Percentiles rank a stretch among this genome's conserved stretches.
These are phyloP conservation scores for Phytophthora podocarpi DNA, from an alignment of 352 stramenopile species.

Conservation along the genomic window DNA sequence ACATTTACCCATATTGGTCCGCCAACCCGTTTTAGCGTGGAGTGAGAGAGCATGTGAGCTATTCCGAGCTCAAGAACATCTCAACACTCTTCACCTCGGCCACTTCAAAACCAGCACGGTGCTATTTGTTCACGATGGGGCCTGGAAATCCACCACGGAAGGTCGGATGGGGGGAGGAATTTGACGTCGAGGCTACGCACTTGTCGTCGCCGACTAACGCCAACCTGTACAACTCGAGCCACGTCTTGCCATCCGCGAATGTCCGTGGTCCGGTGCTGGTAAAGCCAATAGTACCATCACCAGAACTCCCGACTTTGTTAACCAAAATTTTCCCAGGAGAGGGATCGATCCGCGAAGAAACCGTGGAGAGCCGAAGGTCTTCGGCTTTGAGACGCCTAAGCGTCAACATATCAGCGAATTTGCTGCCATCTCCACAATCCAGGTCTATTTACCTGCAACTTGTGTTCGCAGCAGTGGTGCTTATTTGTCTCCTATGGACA, in stretches of 20 bases:
- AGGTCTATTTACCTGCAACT: conserved; percentile 10
- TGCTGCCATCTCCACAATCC: conserved; percentile 1
- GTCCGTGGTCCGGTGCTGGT: conserved; percentile 5
- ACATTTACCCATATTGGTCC: too few species aligned
- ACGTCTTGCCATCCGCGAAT: neutral
- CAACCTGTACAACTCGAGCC: neutral
- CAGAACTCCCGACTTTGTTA: conserved; percentile 1
- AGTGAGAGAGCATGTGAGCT: too few species aligned
- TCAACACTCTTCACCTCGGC: too few species aligned
- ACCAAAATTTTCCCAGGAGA: conserved; percentile 7
- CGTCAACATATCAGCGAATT: neutral
- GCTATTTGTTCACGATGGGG: too few species aligned
- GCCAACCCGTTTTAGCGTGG: too few species aligned
- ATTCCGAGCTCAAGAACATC: too few species aligned
- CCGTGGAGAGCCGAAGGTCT: neutral
- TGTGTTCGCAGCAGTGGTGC: conserved; percentile 16
- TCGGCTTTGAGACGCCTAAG: conserved; percentile 8
- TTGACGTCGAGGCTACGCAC: neutral
- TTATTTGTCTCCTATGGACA: conserved; percentile 29
- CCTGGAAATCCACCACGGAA: conserved; percentile 4
- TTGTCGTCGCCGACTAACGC: conserved; percentile 2
- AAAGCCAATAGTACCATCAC: neutral
- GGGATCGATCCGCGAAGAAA: neutral
- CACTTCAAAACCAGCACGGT: too few species aligned
- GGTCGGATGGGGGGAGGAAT: conserved; percentile 13